These are phyloP conservation scores for Colletotrichum cordylinicola DNA, from an alignment of 2,329 filamentous ascomycete genomes.

Conservation along the genomic window DNA sequence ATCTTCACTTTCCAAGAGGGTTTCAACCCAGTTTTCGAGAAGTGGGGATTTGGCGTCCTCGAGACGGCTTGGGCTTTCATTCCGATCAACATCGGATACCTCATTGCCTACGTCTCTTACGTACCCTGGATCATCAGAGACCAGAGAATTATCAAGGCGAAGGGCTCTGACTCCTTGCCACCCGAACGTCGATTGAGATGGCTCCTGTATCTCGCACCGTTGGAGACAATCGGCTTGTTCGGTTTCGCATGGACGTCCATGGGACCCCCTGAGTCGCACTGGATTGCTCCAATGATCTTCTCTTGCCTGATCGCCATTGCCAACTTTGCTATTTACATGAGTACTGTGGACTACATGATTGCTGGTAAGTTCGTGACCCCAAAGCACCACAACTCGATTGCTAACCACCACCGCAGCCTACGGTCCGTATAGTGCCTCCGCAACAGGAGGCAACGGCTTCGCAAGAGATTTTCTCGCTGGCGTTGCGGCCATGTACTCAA, in stretches of 20 bases:
- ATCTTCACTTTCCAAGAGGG: slow-evolving; percentile 73
- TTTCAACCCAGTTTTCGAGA: slow-evolving; percentile 62
- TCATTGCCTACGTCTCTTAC: slow-evolving; percentile 63
- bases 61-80: slow-evolving; percentile 26
- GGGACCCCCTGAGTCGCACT: slow-evolving; percentile 58
- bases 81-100: slow-evolving; percentile 51
- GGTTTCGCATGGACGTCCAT: slow-evolving; percentile 67
- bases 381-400: not conserved
- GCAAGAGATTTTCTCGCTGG: slow-evolving; percentile 70
- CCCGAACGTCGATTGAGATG: slow-evolving; percentile 65
- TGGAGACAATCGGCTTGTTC: slow-evolving; percentile 65
- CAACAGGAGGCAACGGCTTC: slow-evolving; percentile 72
- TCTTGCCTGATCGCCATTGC: slow-evolving; percentile 66
- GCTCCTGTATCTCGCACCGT: slow-evolving; percentile 64
- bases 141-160: slow-evolving; percentile 42
- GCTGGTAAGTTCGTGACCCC: slow-evolving; percentile 26
- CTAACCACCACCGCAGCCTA: slow-evolving; percentile 52
- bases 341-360: slow-evolving; percentile 73
- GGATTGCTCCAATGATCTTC: slow-evolving; percentile 68
- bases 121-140: slow-evolving; percentile 54
- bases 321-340: slow-evolving; percentile 69
- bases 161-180: slow-evolving; percentile 43
- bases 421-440: slow-evolving; percentile 69
- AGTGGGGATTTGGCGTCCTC: slow-evolving; percentile 60
- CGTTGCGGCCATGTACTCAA: slow-evolving; percentile 65